Evolutionary conservation across 306 rosid species (phyloP).

Genomic region (Dicorynia guianensis): DNA sequence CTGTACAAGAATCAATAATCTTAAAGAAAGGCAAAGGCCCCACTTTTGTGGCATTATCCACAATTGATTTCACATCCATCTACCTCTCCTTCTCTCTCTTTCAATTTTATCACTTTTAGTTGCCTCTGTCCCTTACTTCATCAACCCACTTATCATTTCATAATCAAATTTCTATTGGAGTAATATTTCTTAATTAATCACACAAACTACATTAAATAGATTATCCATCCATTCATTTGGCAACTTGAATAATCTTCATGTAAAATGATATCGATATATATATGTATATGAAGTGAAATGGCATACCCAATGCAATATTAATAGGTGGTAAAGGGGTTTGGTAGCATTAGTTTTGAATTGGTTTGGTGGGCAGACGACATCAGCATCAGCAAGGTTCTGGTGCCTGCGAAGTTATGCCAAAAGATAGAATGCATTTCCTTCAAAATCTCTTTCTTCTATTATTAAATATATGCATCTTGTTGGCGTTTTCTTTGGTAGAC

Average conservation of each 20-base stretch:
- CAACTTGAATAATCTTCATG: not conserved
- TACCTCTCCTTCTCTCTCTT: not conserved
- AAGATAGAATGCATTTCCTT: slow-evolving; percentile 45
- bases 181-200: too few species aligned
- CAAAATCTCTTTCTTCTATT: slow-evolving; percentile 29
- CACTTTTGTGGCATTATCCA: not conserved
- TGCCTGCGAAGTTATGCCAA: slow-evolving; percentile 47
- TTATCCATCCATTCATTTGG: slow-evolving; percentile 1
- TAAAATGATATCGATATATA: too few species aligned
- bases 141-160: too few species aligned
- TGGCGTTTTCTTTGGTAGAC: slow-evolving; percentile 45
- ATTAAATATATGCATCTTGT: slow-evolving; percentile 24
- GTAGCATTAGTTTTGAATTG: slow-evolving; percentile 49
- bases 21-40: not conserved
- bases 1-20: not conserved
- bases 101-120: not conserved
- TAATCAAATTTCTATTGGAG: too few species aligned
- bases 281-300: not conserved
- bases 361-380: slow-evolving; percentile 64
- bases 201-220: too few species aligned
- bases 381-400: slow-evolving; percentile 46
- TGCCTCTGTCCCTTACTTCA: not conserved
- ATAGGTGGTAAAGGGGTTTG: slow-evolving; percentile 46
- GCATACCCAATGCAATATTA: slow-evolving; percentile 21
- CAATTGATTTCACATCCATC: not conserved